Conservation (phyloP, 768 basidiomycete species). For the Sporobolomyces roseus region DNA sequence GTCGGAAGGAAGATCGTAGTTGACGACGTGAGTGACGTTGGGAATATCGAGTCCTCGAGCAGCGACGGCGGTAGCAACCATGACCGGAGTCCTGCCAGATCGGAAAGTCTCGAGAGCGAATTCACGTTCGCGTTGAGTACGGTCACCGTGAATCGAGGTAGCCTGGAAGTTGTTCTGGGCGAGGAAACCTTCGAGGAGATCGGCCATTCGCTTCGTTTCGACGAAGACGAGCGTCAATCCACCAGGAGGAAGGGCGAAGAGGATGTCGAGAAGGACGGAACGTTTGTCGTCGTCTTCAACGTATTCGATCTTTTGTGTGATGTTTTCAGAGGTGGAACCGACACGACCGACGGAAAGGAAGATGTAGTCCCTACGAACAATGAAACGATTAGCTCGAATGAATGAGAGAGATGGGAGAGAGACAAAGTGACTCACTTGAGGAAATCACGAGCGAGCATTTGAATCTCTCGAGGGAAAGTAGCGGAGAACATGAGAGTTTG, state of each 20-base stretch:
- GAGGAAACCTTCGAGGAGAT: conserved; percentile 94
- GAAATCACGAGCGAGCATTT: conserved; percentile 91
- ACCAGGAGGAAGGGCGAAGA: conserved; percentile 68
- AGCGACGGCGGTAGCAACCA: conserved; percentile 97
- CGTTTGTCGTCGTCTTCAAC: conserved; percentile 97
- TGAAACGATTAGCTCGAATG: neutral
- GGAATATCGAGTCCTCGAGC: conserved; percentile 99
- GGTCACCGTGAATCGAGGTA: conserved; percentile 96
- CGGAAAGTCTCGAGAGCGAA: conserved; percentile 92
- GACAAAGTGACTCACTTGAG: conserved; percentile 56
- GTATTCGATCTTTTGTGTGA: conserved; percentile 92
- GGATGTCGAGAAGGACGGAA: conserved; percentile 88
- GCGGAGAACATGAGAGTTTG: conserved; percentile 99
- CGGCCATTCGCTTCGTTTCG: conserved; percentile 99
- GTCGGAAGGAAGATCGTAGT: conserved; percentile 95
- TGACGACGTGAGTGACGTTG: conserved; percentile 97
- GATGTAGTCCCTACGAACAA: conserved; percentile 67
- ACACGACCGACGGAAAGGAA: conserved; percentile 98
- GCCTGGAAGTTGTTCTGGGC: conserved; percentile 75
- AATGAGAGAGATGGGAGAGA: neutral
- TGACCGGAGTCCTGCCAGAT: conserved; percentile 85
- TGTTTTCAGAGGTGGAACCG: conserved; percentile 97
- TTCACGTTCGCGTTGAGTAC: conserved; percentile 96
- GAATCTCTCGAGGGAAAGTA: conserved; percentile 98
- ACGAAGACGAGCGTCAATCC: conserved; percentile 95